Base-by-base conservation (phyloP, 495 filamentous ascomycete genomes). In the Xylaria intraflava region DNA sequence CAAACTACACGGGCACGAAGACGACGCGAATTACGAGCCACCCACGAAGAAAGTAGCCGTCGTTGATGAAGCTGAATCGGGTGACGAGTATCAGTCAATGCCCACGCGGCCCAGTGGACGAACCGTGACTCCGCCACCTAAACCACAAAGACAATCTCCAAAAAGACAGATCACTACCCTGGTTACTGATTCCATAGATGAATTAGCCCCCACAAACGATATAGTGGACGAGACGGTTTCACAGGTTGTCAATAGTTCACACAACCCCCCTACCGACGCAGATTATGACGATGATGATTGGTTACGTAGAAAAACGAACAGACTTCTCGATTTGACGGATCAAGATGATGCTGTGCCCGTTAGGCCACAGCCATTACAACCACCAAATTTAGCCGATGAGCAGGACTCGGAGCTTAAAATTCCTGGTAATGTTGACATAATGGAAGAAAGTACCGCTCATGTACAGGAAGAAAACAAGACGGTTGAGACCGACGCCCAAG, bases 261-360 rank as follows among this genome's bases (percentile, higher is more conserved):
- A 44, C 1, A 31, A 50, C 12, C 17, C 42, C 17, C 27, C 40
- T 1, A 19, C 47, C 3, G 29, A 19, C 16, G 57, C 48, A 11
- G 62, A 70, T n/a, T n/a, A n/a, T 45, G 74, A 80, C 19, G 94
- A 98, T 65, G 78, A 81, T 41, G 93, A 99, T 65, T 99, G 93
- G 93, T 76, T 96, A 45, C 84, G 93, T 36, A 94, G 88, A 36
- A 85, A 88, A 58, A 96, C 90, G n/a, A 96, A 84, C 66, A 82
- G 94, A 58, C 70, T 96, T 42, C 76, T 97, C 31, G 94, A 90
- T 63, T 72, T 97, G 19, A 74, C 88, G 19, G 89, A 92, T 46
- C 75, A 72, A 2, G 72, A 79, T 39, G 77, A 78, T 42, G 56
- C 70, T 4, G 55, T 55, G 0, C 63, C 72, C 54, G 14, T 56